These are phyloP conservation scores for Trametes villosa DNA, from an alignment of 768 basidiomycete genomes.

Conservation along the genomic window DNA sequence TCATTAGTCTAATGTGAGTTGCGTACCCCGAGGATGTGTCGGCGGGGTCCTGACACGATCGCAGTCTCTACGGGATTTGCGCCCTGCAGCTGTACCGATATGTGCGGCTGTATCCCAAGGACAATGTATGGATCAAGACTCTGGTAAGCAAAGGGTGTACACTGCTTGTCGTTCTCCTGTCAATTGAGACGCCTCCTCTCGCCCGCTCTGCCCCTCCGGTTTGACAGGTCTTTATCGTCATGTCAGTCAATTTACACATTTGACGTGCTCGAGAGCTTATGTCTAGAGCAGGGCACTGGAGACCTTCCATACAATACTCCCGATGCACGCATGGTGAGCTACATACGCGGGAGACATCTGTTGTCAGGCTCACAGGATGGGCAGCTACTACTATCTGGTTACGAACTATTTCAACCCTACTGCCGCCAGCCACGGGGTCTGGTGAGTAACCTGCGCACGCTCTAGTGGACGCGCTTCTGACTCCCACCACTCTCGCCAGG, in stretches of 20 bases:
- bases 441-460: not conserved
- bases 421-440: not conserved
- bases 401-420: not conserved
- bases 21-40: no score
- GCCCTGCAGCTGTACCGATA: not conserved
- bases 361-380: no score
- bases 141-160: not conserved
- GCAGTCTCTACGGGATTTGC: not conserved
- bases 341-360: not conserved
- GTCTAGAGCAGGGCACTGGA: not conserved
- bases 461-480: not conserved
- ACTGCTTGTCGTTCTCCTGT: not conserved
- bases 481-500: not conserved
- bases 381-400: conserved; percentile 5
- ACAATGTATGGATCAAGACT: not conserved
- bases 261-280: not conserved
- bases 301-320: not conserved
- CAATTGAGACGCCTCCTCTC: no score
- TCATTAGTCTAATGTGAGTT: conserved; percentile 4
- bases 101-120: not conserved
- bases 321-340: conserved; percentile 6
- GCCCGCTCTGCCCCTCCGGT: not conserved
- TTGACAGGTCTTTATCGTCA: not conserved
- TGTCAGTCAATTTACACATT: not conserved
- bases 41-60: not conserved